phyloP scores from a whole-genome alignment of 352 stramenopile species.

The Phytopythium delawarense region DNA sequence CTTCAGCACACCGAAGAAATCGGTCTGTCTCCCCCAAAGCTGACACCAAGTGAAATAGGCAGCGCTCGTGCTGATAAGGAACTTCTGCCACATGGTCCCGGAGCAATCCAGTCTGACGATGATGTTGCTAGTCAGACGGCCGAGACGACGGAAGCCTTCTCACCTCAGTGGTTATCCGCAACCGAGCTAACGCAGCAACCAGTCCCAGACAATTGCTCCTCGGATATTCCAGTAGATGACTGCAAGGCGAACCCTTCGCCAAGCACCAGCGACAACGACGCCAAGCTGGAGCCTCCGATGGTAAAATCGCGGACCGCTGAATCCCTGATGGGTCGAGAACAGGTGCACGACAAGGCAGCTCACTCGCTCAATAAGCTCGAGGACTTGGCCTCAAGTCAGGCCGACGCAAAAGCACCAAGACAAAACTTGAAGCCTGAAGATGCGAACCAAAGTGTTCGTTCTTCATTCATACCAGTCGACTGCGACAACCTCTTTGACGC shows the following conservation, averaged over 20 bases:
- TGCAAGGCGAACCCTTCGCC: neutral
- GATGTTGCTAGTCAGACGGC: neutral
- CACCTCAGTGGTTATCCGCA: neutral
- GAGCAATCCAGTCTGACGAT: neutral
- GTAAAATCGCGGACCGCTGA: neutral
- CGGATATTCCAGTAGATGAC: neutral
- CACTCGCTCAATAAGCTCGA: neutral
- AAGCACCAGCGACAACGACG: neutral
- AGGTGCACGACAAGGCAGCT: neutral
- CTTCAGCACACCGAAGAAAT: neutral
- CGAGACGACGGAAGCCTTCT: too few relatives aligned
- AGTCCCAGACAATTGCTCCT: neutral
- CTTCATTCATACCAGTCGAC: neutral
- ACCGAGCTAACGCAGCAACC: neutral
- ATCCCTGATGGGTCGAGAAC: neutral
- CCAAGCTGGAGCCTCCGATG: neutral
- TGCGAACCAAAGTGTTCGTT: neutral
- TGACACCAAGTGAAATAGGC: neutral
- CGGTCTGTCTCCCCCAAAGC: neutral
- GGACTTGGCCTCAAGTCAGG: neutral
- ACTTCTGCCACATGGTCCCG: neutral
- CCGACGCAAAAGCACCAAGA: neutral
- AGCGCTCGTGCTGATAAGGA: neutral
- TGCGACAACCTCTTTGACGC: neutral
- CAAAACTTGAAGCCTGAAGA: neutral